phyloP scores from a whole-genome alignment of 2,329 filamentous ascomycete genomes.

The Clonostachys byssicola region DNA sequence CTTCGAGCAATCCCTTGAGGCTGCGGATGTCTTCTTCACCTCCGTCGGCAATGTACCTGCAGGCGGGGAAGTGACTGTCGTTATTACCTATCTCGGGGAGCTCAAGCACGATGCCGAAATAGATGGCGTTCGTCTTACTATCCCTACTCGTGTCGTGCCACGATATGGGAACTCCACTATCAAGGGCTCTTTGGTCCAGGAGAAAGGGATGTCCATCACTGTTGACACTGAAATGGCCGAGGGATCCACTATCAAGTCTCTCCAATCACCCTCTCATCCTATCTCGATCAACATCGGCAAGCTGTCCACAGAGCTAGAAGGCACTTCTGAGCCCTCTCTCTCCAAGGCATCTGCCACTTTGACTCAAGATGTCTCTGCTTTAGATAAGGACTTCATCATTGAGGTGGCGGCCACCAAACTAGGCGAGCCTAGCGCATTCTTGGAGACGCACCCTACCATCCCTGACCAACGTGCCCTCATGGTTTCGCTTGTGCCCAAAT shows the following conservation, averaged over 20 bases:
- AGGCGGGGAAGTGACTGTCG: conserved; percentile 50
- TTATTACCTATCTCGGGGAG: conserved; percentile 65
- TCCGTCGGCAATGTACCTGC: conserved; percentile 64
- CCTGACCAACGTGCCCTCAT: conserved; percentile 63
- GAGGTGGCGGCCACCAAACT: conserved; percentile 58
- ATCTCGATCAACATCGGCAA: conserved; percentile 62
- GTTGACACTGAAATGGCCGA: conserved; percentile 41
- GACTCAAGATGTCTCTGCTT: conserved; percentile 41
- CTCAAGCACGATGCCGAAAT: conserved; percentile 67
- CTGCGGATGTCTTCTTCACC: conserved; percentile 65
- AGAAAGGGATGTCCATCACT: conserved; percentile 15
- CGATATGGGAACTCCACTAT: conserved; percentile 46
- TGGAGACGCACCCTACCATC: conserved; percentile 62
- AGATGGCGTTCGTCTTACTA: conserved; percentile 64
- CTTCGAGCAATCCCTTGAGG: conserved; percentile 56
- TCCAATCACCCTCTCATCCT: conserved; percentile 66
- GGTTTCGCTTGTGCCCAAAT: conserved; percentile 67
- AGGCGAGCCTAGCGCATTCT: conserved; percentile 54
- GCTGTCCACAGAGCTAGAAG: conserved; percentile 25
- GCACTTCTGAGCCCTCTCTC: conserved; percentile 41
- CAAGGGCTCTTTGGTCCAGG: conserved; percentile 1
- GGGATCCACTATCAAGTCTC: conserved; percentile 50
- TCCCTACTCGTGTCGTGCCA: conserved; percentile 64
- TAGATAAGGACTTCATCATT: conserved; percentile 64
- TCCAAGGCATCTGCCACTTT: conserved; percentile 60